Evolutionary conservation across 2,329 filamentous ascomycete genomes (phyloP).

Genomic region (Neofusicoccum ribis): DNA sequence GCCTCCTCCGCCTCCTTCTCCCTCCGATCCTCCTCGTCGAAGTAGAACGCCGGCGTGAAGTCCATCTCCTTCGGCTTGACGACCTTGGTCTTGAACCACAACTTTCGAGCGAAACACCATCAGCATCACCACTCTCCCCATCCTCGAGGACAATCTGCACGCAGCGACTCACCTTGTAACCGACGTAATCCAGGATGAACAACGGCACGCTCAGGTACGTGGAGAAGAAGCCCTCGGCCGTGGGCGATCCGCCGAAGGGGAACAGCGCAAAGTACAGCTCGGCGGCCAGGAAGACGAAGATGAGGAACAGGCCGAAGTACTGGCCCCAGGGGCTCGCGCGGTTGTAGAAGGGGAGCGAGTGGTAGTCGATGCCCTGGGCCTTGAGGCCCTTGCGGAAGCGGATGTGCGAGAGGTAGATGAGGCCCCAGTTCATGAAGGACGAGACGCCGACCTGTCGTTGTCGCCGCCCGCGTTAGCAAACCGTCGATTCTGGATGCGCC

Average conservation of each 20-base stretch:
- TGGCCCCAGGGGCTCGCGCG: conserved; percentile 53
- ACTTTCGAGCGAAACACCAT: background rate
- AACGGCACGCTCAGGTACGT: conserved; percentile 35
- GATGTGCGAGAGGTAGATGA: conserved; percentile 29
- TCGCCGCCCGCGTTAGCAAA: conserved; percentile 17
- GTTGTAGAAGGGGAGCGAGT: conserved; percentile 48
- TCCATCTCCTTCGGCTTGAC: background rate
- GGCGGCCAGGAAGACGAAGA: conserved; percentile 55
- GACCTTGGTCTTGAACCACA: background rate
- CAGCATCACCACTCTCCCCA: background rate
- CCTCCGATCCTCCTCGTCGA: background rate
- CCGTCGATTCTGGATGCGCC: background rate
- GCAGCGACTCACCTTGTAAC: conserved; percentile 23
- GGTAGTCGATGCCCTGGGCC: conserved; percentile 38
- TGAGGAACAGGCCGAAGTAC: conserved; percentile 50
- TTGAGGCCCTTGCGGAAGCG: conserved; percentile 28
- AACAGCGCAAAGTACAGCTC: conserved; percentile 41
- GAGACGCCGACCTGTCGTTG: conserved; percentile 27
- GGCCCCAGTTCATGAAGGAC: conserved; percentile 31
- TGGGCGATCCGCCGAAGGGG: conserved; percentile 33
- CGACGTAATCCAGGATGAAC: conserved; percentile 32
- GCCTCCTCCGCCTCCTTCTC: background rate
- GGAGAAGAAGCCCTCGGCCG: conserved; percentile 35
- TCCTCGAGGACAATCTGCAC: no score
- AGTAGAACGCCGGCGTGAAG: background rate